Conservation (phyloP, 306 rosid genomes). For the Citrullus amarus region DNA sequence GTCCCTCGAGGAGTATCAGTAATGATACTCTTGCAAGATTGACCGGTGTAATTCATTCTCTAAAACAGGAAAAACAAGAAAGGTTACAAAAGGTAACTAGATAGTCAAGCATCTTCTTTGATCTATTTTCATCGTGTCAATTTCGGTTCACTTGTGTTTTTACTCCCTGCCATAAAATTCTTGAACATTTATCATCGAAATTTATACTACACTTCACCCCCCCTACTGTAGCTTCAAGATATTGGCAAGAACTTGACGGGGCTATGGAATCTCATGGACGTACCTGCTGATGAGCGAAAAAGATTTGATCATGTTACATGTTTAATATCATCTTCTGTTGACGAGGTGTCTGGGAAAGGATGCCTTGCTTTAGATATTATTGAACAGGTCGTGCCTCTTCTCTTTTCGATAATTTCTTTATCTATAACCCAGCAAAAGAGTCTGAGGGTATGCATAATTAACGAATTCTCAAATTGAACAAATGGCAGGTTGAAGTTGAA, state of each 20-base stretch:
- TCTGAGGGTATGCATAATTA: not conserved
- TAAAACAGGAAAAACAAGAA: conserved; percentile 55
- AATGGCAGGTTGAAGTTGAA: conserved; percentile 48
- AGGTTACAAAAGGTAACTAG: conserved; percentile 63
- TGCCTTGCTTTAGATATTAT: conserved; percentile 56
- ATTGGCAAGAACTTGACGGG: conserved; percentile 40
- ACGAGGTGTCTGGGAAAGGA: conserved; percentile 57
- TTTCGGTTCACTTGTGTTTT: not conserved
- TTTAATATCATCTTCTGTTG: conserved; percentile 44
- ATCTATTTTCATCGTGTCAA: not conserved
- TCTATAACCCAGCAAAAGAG: not conserved
- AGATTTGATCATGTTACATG: conserved; percentile 47
- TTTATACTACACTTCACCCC: not conserved
- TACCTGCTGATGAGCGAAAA: conserved; percentile 44
- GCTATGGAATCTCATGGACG: conserved; percentile 81
- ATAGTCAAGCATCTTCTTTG: not conserved
- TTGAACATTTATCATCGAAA: not conserved
- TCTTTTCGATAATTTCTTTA: conserved; percentile 1
- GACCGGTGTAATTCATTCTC: conserved; percentile 45
- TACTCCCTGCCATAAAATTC: not conserved
- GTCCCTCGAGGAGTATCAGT: conserved; percentile 49
- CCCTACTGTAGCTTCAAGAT: conserved; percentile 39
- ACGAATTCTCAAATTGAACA: conserved; percentile 2
- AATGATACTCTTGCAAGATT: conserved; percentile 77
- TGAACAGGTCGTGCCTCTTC: conserved; percentile 43